Conservation (phyloP, 495 filamentous ascomycete species). For the Penicillium samsonianum region DNA sequence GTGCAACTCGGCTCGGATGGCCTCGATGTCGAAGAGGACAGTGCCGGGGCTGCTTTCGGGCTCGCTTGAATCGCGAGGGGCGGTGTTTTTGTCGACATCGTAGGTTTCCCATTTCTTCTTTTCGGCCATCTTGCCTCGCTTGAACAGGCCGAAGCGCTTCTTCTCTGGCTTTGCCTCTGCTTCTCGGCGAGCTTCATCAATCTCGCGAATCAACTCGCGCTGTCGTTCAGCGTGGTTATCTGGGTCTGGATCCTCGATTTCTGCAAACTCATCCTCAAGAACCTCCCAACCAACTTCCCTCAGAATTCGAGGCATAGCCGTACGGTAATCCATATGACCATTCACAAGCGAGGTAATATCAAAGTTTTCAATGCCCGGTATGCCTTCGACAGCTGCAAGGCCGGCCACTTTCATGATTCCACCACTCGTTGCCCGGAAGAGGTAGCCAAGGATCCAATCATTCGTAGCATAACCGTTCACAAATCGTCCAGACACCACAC, state of each 20-base stretch:
- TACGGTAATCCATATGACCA: constrained; percentile 96
- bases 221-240: constrained; percentile 88
- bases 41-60: constrained; percentile 34
- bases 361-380: constrained; percentile 85
- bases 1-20: constrained; percentile 83
- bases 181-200: constrained; percentile 89
- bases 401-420: constrained; percentile 90
- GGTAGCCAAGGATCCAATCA: constrained; percentile 97
- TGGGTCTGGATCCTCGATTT: constrained; percentile 97
- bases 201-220: constrained; percentile 90
- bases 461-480: constrained; percentile 93
- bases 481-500: constrained; percentile 84
- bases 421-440: constrained; percentile 92
- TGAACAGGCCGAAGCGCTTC: constrained; percentile 77
- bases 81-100: constrained; percentile 53
- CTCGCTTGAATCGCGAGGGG: constrained; percentile 30
- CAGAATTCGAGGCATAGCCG: constrained; percentile 84
- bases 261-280: constrained; percentile 88
- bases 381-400: constrained; percentile 73
- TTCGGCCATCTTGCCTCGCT: constrained; percentile 67
- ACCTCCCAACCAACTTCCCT: constrained; percentile 86
- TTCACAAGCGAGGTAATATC: constrained; percentile 84
- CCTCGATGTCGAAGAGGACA: constrained; percentile 94
- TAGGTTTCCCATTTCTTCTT: constrained; percentile 98
- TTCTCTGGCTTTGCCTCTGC: constrained; percentile 72